Conservation (phyloP, 2,329 filamentous ascomycete genomes). For the Aspergillus novofumigatus region DNA sequence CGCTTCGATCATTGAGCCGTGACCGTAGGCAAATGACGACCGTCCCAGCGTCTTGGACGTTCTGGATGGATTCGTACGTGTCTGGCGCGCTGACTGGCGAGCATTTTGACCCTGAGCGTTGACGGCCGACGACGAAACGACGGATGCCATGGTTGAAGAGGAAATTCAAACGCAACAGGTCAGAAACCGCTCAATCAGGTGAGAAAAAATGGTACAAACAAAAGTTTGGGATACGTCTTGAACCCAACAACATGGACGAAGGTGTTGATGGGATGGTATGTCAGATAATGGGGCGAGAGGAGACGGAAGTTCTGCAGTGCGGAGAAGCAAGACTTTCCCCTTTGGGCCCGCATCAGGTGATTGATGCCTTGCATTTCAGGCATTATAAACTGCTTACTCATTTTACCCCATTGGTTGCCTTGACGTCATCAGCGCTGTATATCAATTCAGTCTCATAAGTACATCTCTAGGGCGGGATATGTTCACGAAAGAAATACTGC, state of each 20-base stretch:
- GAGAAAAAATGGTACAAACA: constrained; percentile 1
- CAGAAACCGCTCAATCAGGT: constrained; percentile 6
- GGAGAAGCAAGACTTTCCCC: constrained; percentile 14
- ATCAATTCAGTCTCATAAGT: too few relatives aligned
- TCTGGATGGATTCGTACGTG: constrained; percentile 47
- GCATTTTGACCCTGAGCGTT: constrained; percentile 26
- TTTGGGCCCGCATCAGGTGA: constrained; percentile 15
- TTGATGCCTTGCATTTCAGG: constrained; percentile 10
- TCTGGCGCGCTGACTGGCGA: constrained; percentile 42
- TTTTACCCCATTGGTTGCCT: not conserved
- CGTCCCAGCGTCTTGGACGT: constrained; percentile 44
- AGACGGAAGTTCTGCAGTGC: constrained; percentile 10
- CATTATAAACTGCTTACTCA: constrained; percentile 5
- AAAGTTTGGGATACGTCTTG: not conserved
- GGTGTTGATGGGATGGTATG: not conserved
- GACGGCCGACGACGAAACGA: constrained; percentile 23
- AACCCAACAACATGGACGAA: constrained; percentile 8
- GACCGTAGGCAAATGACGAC: constrained; percentile 38
- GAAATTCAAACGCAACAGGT: not conserved
- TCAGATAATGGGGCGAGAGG: not conserved
- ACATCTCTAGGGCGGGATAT: too few relatives aligned
- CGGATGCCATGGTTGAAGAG: constrained; percentile 17
- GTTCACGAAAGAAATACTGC: not conserved
- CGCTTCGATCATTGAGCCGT: constrained; percentile 24
- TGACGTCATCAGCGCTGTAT: constrained; percentile 8